Percentiles rank a stretch among this genome's conserved stretches.
Conservation (phyloP, 106 monocot species). For the Vanilla planifolia region DNA sequence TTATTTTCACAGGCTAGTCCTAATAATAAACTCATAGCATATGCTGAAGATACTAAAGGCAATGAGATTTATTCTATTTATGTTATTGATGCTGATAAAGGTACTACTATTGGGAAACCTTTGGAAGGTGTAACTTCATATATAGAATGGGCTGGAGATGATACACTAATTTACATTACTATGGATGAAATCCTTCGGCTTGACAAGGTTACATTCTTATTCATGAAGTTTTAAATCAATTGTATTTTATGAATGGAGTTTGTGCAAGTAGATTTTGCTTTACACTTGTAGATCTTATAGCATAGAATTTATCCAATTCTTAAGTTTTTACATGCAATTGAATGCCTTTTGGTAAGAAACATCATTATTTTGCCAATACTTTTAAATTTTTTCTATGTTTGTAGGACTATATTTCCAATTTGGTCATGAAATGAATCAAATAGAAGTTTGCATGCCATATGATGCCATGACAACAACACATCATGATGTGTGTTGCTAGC, state of each 20-base stretch:
- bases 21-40: slow-evolving; percentile 66
- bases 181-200: slow-evolving; percentile 78
- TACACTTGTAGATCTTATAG: background rate
- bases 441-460: no score
- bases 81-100: slow-evolving; percentile 67
- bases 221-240: background rate
- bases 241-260: background rate
- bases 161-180: slow-evolving; percentile 61
- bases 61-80: slow-evolving; percentile 75
- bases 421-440: no score
- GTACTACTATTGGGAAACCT: slow-evolving; percentile 48
- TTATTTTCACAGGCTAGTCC: slow-evolving; percentile 70
- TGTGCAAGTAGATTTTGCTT: background rate
- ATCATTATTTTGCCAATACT: slow-evolving; percentile 1
- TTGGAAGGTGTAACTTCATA: slow-evolving; percentile 43
- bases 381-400: slow-evolving; percentile 1
- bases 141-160: slow-evolving; percentile 70
- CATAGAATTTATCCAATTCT: background rate
- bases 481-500: no score
- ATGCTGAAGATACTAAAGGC: slow-evolving; percentile 87
- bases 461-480: no score
- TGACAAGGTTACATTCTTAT: slow-evolving; percentile 58
- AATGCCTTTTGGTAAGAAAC: background rate
- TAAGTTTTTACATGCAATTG: background rate
- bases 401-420: background rate